phyloP scores from a whole-genome alignment of 225 moss, liverwort and hornwort species.

The Climacium dendroides region DNA sequence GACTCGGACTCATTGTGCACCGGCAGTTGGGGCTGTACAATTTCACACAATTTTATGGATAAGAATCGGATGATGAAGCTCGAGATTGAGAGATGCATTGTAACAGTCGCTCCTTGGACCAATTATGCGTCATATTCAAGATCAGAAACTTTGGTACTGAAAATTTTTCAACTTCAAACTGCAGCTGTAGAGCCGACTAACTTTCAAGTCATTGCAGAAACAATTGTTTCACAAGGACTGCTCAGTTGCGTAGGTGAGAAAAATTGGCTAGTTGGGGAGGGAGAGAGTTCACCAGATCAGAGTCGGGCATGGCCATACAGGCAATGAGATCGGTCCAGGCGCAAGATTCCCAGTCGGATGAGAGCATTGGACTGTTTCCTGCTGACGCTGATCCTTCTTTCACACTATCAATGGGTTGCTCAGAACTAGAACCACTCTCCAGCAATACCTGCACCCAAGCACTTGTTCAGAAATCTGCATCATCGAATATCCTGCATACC shows the following conservation, averaged over 20 bases:
- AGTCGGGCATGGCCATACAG: neutral
- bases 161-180: neutral
- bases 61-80: neutral
- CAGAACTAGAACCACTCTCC: neutral
- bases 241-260: neutral
- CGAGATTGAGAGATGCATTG: neutral
- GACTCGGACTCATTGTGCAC: neutral
- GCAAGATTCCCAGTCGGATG: neutral
- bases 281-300: neutral
- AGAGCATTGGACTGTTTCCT: neutral
- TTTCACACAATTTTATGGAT: neutral
- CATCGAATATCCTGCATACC: neutral
- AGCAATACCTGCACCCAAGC: neutral
- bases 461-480: neutral
- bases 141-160: neutral
- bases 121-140: neutral
- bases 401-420: neutral
- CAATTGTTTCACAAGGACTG: neutral
- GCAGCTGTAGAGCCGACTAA: neutral
- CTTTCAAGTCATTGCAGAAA: neutral
- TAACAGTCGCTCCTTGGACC: neutral
- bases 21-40: neutral
- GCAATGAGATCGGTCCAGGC: conserved; percentile 1
- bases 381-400: neutral
- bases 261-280: neutral